These are phyloP conservation scores for Begonia masoniana DNA, from an alignment of 306 rosid species.

Conservation along the genomic window DNA sequence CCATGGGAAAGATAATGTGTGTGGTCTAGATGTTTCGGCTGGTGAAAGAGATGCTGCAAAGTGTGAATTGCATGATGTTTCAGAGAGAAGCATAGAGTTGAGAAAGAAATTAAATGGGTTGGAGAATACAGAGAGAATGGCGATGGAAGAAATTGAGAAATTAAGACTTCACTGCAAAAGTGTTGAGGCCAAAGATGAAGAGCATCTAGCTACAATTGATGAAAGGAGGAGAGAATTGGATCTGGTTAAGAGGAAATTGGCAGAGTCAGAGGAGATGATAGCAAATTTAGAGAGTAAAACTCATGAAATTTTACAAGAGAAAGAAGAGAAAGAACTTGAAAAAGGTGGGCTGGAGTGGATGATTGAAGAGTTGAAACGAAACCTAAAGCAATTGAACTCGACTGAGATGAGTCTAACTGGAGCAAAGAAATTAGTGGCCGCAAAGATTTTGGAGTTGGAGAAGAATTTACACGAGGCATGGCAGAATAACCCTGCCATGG, in stretches of 20 bases:
- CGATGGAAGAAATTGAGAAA: too few species aligned
- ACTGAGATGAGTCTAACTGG: slow-evolving; percentile 3
- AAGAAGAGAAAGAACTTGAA: slow-evolving; percentile 16
- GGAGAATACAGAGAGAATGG: too few species aligned
- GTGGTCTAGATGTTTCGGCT: too few species aligned
- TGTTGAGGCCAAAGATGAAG: too few species aligned
- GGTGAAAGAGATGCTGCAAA: too few species aligned
- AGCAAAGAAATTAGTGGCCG: slow-evolving; percentile 16
- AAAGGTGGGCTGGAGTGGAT: slow-evolving; percentile 11
- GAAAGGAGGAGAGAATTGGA: slow-evolving; percentile 25
- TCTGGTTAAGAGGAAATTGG: slow-evolving; percentile 18
- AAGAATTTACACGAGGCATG: slow-evolving; percentile 15
- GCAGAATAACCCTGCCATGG: slow-evolving; percentile 23
- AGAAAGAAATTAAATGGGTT: too few species aligned
- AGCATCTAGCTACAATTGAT: slow-evolving; percentile 15
- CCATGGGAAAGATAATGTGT: too few species aligned
- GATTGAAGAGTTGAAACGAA: slow-evolving; percentile 21
- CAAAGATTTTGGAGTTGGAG: slow-evolving; percentile 18
- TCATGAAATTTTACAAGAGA: slow-evolving; percentile 23
- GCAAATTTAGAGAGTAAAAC: slow-evolving; percentile 28
- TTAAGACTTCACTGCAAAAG: too few species aligned
- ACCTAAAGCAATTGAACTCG: slow-evolving; percentile 20
- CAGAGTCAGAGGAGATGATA: slow-evolving; percentile 13
- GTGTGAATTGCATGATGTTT: too few species aligned
- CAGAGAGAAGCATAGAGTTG: too few species aligned